These are phyloP conservation scores for Vitis hybrid DNA, from an alignment of 177 flowering plant species.

Conservation along the genomic window DNA sequence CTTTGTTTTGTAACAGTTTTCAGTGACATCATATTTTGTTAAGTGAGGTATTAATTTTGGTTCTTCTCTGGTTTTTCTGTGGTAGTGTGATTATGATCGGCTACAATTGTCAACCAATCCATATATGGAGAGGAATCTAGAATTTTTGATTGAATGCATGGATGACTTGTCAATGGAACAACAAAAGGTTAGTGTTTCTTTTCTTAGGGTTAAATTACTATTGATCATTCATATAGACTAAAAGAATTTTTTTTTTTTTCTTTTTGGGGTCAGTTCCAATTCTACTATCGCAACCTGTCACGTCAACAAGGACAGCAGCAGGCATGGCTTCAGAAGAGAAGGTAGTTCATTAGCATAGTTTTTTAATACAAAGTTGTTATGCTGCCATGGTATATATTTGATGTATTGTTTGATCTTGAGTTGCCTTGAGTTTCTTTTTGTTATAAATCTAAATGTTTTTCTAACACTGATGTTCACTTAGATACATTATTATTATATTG, in stretches of 20 bases:
- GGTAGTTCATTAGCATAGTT: slow-evolving; percentile 35
- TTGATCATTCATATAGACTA: background rate
- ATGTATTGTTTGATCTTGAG: background rate
- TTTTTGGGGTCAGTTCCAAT: slow-evolving; percentile 65
- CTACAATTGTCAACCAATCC: slow-evolving; percentile 76
- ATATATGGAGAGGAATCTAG: slow-evolving; percentile 85
- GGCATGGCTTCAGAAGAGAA: slow-evolving; percentile 97
- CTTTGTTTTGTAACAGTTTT: background rate
- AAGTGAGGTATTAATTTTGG: background rate
- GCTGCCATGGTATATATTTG: background rate
- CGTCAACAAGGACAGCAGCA: slow-evolving; percentile 98
- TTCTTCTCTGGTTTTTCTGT: slow-evolving; percentile 6
- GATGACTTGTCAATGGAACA: slow-evolving; percentile 91
- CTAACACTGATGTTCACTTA: no score
- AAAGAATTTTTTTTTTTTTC: slow-evolving; percentile 4
- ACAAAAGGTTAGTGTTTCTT: slow-evolving; percentile 64
- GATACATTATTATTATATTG: no score
- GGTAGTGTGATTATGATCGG: slow-evolving; percentile 92
- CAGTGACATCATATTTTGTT: background rate
- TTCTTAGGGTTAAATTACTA: background rate
- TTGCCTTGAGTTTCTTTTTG: background rate
- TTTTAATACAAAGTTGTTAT: background rate
- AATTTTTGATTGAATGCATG: slow-evolving; percentile 94
- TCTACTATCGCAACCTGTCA: slow-evolving; percentile 75
- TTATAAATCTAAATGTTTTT: no score